Base-by-base conservation (phyloP, 371 early-diverging fungal species). In the Lichtheimia ornata region DNA sequence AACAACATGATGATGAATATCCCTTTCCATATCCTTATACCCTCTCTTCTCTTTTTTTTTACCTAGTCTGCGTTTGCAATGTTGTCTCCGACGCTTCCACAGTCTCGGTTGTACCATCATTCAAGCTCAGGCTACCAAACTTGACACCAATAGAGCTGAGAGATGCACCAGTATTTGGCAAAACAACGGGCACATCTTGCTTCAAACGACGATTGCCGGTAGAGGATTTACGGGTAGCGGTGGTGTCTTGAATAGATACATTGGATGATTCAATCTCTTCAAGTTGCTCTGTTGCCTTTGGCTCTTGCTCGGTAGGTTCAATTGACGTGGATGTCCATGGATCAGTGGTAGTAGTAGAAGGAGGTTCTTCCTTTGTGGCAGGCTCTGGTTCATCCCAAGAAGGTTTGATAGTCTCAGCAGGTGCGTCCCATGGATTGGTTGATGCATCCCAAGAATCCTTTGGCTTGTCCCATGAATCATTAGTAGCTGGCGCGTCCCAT, bases 111-210 rank as follows among this genome's bases (percentile, higher is more conserved):
- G 71, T 63, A 42, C 72, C 72, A 7, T 72, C 72, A 24, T 72
- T 65, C 62, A 94, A 81, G 55, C 81, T 84, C 67, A 90, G 74
- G 71, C 88, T 91, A 28, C 90, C 96, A 81, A 92, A 95, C 67
- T 89, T 93, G 54, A 87, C 86, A 58, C 88, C 91, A 25, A 91
- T 82, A 44, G 87, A 74, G 52, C 86, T 84, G 11, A 91, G 67
- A 18, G 82, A 71, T n/a, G 87, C 69, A 27, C 80, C 77, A 44
- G 83, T 83, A 28, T 77, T 77, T 5, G 94, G 94, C 88, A 94
- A 91, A 14, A 94, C 93, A 22, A 95, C 94, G 28, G 94, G 86
- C 7, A 88, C 89, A 64, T 93, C 93, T 73, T 94, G 94, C 65
- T 91, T 88, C 65, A 92, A 84, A 61, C 80, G 83, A 64, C 78